phyloP scores from a whole-genome alignment of 495 filamentous ascomycete genomes.

The Aeminium ludgeri region DNA sequence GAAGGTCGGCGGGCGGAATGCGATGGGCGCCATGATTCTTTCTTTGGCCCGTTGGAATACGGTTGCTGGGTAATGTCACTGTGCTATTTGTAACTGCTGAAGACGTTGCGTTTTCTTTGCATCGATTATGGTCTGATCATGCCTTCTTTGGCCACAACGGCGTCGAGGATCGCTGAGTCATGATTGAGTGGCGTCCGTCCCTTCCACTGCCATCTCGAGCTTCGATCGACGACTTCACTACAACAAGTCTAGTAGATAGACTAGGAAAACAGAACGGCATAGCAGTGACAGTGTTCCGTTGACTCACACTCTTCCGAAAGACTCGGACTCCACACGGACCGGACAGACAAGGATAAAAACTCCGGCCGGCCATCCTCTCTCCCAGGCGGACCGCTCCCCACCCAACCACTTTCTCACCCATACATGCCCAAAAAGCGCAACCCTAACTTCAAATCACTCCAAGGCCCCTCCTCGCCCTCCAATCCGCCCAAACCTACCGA shows the following conservation, averaged over 20 bases:
- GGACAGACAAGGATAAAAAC: no score
- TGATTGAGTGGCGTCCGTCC: no score
- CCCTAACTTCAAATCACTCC: conserved; percentile 16
- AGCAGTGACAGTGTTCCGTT: neutral
- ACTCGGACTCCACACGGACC: neutral
- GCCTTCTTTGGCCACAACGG: no score
- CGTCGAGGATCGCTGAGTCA: no score
- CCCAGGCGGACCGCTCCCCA: neutral
- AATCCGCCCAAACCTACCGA: conserved; percentile 7
- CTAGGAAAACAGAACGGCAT: neutral
- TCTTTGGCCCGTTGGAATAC: neutral
- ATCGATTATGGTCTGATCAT: no score
- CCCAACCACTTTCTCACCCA: neutral
- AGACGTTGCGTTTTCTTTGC: no score
- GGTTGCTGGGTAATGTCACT: no score
- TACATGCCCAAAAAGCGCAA: conserved; percentile 26
- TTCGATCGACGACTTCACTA: neutral
- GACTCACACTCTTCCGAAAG: neutral
- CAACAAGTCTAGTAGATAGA: neutral
- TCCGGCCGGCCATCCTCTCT: no score
- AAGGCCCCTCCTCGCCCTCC: conserved; percentile 17
- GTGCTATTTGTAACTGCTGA: no score
- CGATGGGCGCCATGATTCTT: conserved; percentile 2
- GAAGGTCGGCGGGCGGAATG: conserved; percentile 15
- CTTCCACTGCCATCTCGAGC: no score